These are phyloP conservation scores for Mycena galericulata DNA, from an alignment of 768 basidiomycete genomes.

Conservation along the genomic window DNA sequence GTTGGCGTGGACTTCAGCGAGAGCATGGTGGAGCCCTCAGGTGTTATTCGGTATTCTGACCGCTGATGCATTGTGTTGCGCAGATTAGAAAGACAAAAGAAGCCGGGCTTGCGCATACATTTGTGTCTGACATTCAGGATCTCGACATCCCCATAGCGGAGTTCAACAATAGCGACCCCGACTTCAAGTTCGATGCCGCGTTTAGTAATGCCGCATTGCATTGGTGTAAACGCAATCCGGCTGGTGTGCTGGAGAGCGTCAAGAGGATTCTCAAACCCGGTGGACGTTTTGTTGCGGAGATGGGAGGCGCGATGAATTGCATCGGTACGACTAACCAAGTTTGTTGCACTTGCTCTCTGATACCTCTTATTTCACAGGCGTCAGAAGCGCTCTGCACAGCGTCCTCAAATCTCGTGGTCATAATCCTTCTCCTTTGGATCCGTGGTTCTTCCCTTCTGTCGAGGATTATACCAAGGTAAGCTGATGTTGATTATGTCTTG, in stretches of 20 bases:
- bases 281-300: slow-evolving; percentile 80
- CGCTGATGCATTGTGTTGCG: neutral
- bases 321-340: slow-evolving; percentile 59
- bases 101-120: slow-evolving; percentile 59
- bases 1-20: slow-evolving; percentile 79
- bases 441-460: slow-evolving; percentile 87
- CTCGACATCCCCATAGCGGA: slow-evolving; percentile 48
- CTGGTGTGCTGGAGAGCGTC: slow-evolving; percentile 70
- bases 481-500: neutral
- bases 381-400: slow-evolving; percentile 68
- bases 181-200: slow-evolving; percentile 72
- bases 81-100: slow-evolving; percentile 66
- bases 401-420: slow-evolving; percentile 65
- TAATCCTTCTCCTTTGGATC: slow-evolving; percentile 72
- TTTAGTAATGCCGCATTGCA: slow-evolving; percentile 88
- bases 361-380: slow-evolving; percentile 59
- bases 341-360: neutral
- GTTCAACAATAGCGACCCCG: slow-evolving; percentile 42
- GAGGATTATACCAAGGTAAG: slow-evolving; percentile 72
- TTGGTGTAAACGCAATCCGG: slow-evolving; percentile 86
- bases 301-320: slow-evolving; percentile 83
- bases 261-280: slow-evolving; percentile 73
- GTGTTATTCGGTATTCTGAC: neutral
- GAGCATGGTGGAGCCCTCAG: slow-evolving; percentile 70
- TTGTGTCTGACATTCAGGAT: slow-evolving; percentile 67